These are phyloP conservation scores for Trichosporon faecale DNA, from an alignment of 1,284 basidiomycete species.

Conservation along the genomic window DNA sequence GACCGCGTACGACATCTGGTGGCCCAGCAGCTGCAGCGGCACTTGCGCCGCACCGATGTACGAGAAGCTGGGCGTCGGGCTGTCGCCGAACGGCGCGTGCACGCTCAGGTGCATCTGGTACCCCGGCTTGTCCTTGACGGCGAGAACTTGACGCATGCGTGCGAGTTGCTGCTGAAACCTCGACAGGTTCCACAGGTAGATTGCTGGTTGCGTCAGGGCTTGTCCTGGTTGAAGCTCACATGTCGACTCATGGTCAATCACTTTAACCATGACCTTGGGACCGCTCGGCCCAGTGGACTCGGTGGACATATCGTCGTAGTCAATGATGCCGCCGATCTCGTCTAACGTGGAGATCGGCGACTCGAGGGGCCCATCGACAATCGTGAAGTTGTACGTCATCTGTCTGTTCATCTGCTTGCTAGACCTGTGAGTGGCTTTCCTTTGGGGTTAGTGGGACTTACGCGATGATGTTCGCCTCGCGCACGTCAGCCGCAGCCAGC, in stretches of 20 bases:
- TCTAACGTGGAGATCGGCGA: conserved; percentile 75
- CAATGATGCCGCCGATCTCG: conserved; percentile 79
- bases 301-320: conserved; percentile 89
- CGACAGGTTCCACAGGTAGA: conserved; percentile 87
- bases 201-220: conserved; percentile 54
- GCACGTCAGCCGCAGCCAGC: conserved; percentile 78
- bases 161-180: conserved; percentile 82
- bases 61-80: conserved; percentile 76
- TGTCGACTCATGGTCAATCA: conserved; percentile 79
- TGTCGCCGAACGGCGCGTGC: conserved; percentile 88
- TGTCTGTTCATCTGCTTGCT: conserved; percentile 81
- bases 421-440: conserved; percentile 28
- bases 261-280: conserved; percentile 83
- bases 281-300: conserved; percentile 68
- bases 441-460: conserved; percentile 46
- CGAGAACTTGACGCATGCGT: conserved; percentile 89
- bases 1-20: conserved; percentile 69
- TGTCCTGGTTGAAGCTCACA: conserved; percentile 31
- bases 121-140: conserved; percentile 87
- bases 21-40: conserved; percentile 75
- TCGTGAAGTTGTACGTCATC: conserved; percentile 86
- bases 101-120: conserved; percentile 91
- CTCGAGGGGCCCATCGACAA: conserved; percentile 63
- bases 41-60: conserved; percentile 85
- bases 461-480: conserved; percentile 95